Conservation (phyloP, 2,329 filamentous ascomycete genomes). For the Colletotrichum sp. region DNA sequence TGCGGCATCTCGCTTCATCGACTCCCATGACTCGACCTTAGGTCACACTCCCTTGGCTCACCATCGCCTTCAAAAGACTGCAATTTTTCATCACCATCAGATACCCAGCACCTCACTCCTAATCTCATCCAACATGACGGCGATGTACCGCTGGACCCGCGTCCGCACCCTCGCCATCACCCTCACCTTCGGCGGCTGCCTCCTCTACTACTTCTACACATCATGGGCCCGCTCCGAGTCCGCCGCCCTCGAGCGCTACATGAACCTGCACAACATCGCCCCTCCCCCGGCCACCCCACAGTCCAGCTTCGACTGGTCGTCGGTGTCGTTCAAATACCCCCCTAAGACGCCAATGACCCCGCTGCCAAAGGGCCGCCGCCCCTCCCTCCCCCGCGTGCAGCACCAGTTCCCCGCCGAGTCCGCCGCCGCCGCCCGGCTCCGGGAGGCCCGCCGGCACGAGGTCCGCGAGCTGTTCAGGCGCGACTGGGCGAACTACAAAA, state of each 20-base stretch:
- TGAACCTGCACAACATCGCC: constrained; percentile 31
- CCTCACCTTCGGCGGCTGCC: background rate
- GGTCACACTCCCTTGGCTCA: background rate
- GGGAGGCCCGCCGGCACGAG: constrained; percentile 37
- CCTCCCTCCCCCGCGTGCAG: constrained; percentile 39
- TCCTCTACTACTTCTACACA: constrained; percentile 6
- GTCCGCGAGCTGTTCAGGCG: constrained; percentile 38
- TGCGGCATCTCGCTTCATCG: background rate
- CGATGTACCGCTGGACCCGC: constrained; percentile 7
- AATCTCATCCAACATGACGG: background rate
- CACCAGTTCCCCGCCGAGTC: constrained; percentile 32
- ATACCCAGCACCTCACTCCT: background rate
- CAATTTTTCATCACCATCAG: background rate
- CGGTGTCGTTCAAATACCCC: constrained; percentile 31
- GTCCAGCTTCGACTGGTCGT: constrained; percentile 43
- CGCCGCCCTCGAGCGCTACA: constrained; percentile 30
- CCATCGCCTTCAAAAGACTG: background rate
- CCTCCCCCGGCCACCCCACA: constrained; percentile 14
- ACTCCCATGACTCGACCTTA: background rate
- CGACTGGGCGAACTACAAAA: constrained; percentile 48
- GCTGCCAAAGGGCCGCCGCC: constrained; percentile 26
- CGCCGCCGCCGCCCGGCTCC: constrained; percentile 23
- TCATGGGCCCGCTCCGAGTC: background rate
- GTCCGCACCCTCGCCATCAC: background rate
- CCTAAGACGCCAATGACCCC: constrained; percentile 22